Evolutionary conservation across 805 yeast genomes (phyloP).

Genomic region (Allodekkera sacchari): DNA sequence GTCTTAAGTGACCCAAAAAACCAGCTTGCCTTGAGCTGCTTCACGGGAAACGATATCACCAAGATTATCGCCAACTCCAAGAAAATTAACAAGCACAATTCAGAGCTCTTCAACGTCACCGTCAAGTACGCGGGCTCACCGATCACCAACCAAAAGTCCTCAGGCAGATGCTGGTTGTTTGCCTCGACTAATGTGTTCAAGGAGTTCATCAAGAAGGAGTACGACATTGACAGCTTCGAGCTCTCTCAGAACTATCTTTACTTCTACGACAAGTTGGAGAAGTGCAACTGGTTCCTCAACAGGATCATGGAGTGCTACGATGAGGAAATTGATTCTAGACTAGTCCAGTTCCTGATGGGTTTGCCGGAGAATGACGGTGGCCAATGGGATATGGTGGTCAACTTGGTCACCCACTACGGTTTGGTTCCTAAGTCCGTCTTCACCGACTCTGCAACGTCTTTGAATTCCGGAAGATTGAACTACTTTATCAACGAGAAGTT

Average conservation of each 20-base stretch:
- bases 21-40: conserved; percentile 43
- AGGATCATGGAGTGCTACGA: conserved; percentile 62
- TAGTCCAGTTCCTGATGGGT: conserved; percentile 53
- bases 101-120: conserved; percentile 34
- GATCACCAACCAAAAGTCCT: conserved; percentile 63
- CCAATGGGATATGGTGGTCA: conserved; percentile 81
- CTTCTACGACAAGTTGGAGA: conserved; percentile 83
- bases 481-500: conserved; percentile 60
- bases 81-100: conserved; percentile 20
- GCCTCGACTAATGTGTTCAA: conserved; percentile 77
- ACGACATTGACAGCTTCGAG: conserved; percentile 62
- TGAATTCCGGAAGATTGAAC: conserved; percentile 50
- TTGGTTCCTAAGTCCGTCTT: conserved; percentile 65
- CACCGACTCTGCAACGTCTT: conserved; percentile 61
- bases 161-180: conserved; percentile 88
- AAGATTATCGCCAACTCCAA: conserved; percentile 32
- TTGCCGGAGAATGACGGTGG: conserved; percentile 83
- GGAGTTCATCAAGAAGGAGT: conserved; percentile 51
- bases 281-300: conserved; percentile 73
- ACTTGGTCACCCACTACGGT: conserved; percentile 72
- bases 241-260: conserved; percentile 73
- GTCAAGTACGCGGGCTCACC: conserved; percentile 51
- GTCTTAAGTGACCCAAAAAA: conserved; percentile 41
- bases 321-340: conserved; percentile 62
- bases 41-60: conserved; percentile 39